These are phyloP conservation scores for Candida ovalis DNA, from an alignment of 805 yeast species.

Conservation along the genomic window DNA sequence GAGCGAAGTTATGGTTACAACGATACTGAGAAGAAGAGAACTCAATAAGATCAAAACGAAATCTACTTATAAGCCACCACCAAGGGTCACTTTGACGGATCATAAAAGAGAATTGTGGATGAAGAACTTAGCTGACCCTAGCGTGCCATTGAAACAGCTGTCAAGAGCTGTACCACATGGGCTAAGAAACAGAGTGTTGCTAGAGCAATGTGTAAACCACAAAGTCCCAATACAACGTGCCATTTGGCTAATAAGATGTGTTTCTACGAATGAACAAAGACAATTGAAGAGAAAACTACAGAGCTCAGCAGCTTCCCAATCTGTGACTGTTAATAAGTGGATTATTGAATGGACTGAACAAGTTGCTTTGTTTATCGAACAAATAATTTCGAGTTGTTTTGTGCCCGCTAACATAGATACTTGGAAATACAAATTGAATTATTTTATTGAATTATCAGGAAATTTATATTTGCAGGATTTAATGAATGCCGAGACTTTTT, in stretches of 20 bases:
- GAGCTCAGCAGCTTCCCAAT: slow-evolving; percentile 12
- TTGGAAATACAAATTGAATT: slow-evolving; percentile 53
- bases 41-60: slow-evolving; percentile 44
- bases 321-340: slow-evolving; percentile 57
- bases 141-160: slow-evolving; percentile 61
- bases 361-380: slow-evolving; percentile 56
- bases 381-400: slow-evolving; percentile 42
- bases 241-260: slow-evolving; percentile 86
- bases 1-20: slow-evolving; percentile 45
- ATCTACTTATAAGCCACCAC: slow-evolving; percentile 72
- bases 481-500: slow-evolving; percentile 56
- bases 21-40: slow-evolving; percentile 44
- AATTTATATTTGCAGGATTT: slow-evolving; percentile 67
- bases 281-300: slow-evolving; percentile 47
- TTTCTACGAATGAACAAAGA: slow-evolving; percentile 72
- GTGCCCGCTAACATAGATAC: slow-evolving; percentile 23
- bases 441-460: slow-evolving; percentile 55
- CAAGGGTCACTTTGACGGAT: slow-evolving; percentile 86
- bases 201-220: slow-evolving; percentile 69
- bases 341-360: slow-evolving; percentile 88
- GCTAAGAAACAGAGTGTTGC: slow-evolving; percentile 61
- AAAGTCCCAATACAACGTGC: slow-evolving; percentile 78
- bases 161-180: slow-evolving; percentile 90
- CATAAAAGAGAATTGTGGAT: slow-evolving; percentile 85
- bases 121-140: slow-evolving; percentile 66